A percentile compares a stretch with the other conserved stretches of the same genome.
Conservation (phyloP, 148 eudicot species). For the Spergularia bocconei region DNA sequence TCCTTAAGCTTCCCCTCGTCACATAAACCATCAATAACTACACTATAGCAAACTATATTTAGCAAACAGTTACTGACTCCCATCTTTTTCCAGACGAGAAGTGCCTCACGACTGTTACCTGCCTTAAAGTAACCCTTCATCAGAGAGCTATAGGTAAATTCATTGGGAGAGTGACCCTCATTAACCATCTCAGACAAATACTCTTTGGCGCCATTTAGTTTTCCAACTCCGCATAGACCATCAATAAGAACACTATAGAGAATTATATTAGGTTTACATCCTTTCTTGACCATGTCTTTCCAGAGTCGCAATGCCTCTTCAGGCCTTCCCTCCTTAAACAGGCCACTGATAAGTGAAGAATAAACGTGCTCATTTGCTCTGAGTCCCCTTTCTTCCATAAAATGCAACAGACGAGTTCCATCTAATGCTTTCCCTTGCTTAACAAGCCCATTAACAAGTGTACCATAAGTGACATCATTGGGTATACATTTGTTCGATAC, state of each 20-base stretch:
- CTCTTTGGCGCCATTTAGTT: constrained; percentile 60
- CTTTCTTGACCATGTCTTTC: constrained; percentile 57
- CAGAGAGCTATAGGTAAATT: constrained; percentile 71
- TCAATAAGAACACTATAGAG: constrained; percentile 76
- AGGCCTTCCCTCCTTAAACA: constrained; percentile 71
- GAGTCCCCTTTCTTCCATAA: constrained; percentile 73
- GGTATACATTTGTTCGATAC: constrained; percentile 61
- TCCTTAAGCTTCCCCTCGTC: constrained; percentile 63
- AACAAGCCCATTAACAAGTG: constrained; percentile 82
- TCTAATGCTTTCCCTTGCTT: constrained; percentile 68
- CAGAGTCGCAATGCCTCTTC: constrained; percentile 63
- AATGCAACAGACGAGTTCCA: constrained; percentile 45
- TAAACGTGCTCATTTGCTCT: constrained; percentile 55
- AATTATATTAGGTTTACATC: constrained; percentile 59
- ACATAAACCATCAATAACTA: constrained; percentile 70
- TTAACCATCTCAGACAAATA: constrained; percentile 55
- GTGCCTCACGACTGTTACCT: constrained; percentile 60
- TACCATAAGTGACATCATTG: constrained; percentile 77
- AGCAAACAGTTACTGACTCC: constrained; percentile 30
- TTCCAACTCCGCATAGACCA: constrained; percentile 66
- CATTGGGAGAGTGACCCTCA: constrained; percentile 64
- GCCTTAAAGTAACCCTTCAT: constrained; percentile 69
- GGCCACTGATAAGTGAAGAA: constrained; percentile 72
- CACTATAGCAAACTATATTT: constrained; percentile 68
- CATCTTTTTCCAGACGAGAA: constrained; percentile 72